Base-by-base conservation (phyloP, 2,329 filamentous ascomycete genomes). In the Penicillium nordicum region DNA sequence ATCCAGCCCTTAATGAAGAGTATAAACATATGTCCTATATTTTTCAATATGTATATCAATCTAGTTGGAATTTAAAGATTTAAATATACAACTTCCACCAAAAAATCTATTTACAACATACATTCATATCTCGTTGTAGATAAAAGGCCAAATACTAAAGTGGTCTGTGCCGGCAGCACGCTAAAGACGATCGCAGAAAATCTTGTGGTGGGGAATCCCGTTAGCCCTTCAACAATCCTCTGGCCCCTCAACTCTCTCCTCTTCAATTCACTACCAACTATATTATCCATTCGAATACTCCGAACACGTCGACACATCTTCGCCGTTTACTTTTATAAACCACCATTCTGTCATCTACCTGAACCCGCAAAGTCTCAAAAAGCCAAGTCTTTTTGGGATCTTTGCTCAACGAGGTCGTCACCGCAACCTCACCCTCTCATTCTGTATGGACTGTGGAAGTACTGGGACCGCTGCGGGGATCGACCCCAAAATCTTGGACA, bases 401-500 rank as follows among this genome's bases (percentile, higher is more conserved):
- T 66, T 65, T 63, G 63, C 58, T 64, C 49, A 55, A 53, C 59
- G 29, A 51, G 53, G 53, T 61, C 58, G 59, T 53, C 53, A 48
- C 55, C 57, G 52, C 55, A 38, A 57, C 53, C 47, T 57, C 44
- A 30, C 60, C 41, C 54, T 55, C 53, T 38, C 58, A 60, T 43
- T 57, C 64, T 72, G 70, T 69, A 74, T 74, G 72, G 72, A 74
- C 70, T 67, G 66, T 65, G 68, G 65, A 69, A 72, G 62, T 63
- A 59, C 70, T 63, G 68, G 66, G 51, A 68, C 69, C 54, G 67
- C 69, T 68, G 67, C 72, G 72, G 72, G 72, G 67, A 71, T 75
- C 50, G 72, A 75, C 72, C 70, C 73, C 69, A 75, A 74, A 63
- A 74, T 74, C 44, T 66, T 75, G 53, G 71, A 73, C 58, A 71